phyloP scores from a whole-genome alignment of 148 eudicot species.

The Chenopodium berlandieri region DNA sequence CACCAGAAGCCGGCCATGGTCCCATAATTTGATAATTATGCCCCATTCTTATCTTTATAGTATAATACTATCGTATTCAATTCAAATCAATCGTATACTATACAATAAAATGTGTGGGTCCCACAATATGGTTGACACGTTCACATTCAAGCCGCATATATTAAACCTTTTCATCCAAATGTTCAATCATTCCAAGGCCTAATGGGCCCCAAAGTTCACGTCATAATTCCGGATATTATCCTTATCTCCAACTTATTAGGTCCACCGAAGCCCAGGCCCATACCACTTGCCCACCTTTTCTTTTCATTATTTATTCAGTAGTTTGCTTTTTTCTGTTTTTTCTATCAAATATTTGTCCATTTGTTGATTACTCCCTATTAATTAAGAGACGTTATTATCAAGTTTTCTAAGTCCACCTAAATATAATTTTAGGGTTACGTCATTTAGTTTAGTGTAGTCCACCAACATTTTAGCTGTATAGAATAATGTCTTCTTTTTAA shows the following conservation, averaged over 20 bases:
- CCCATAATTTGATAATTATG: background rate
- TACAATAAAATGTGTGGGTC: background rate
- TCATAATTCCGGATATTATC: background rate
- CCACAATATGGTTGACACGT: conserved; percentile 3
- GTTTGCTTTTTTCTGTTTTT: background rate
- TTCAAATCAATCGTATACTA: no score
- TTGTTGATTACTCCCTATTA: background rate
- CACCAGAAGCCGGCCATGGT: background rate
- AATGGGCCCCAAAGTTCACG: background rate
- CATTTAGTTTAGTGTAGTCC: conserved; percentile 2
- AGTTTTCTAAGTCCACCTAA: background rate
- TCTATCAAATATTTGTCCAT: background rate
- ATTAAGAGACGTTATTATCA: background rate
- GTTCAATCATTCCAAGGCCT: background rate
- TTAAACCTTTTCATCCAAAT: background rate
- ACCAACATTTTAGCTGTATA: background rate
- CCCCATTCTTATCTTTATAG: background rate
- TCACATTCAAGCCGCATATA: background rate
- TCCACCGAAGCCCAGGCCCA: conserved; percentile 14
- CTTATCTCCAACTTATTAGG: conserved; percentile 25
- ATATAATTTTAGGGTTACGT: background rate
- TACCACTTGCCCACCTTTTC: conserved; percentile 20
- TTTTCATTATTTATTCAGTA: background rate
- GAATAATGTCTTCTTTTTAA: conserved; percentile 7
- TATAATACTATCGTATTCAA: no score